Percentiles rank a stretch among this genome's conserved stretches.
phyloP scores from a whole-genome alignment of 805 yeast genomes.

The Candida berthetii region DNA sequence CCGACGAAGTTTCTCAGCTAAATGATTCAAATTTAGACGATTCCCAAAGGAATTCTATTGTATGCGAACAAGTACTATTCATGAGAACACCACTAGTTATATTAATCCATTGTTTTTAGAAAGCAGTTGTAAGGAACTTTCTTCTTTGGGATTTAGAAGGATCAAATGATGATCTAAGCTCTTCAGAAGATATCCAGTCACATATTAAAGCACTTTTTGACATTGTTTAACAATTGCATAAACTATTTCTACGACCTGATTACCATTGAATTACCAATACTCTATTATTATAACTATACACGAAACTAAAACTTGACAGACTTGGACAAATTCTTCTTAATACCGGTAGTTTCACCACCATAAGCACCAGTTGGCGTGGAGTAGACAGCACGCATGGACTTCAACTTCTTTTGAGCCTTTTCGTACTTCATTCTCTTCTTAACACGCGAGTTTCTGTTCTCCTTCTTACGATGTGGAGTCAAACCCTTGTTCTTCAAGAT shows the following conservation, averaged over 20 bases:
- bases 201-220: no score
- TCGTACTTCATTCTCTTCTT: slow-evolving; percentile 98
- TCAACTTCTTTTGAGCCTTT: slow-evolving; percentile 87
- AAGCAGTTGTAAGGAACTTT: slow-evolving; percentile 10
- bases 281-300: no score
- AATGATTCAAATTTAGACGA: no score
- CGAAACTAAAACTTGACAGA: slow-evolving; percentile 58
- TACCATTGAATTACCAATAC: no score
- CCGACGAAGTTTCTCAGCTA: no score
- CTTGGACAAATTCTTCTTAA: slow-evolving; percentile 87
- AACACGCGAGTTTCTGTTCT: slow-evolving; percentile 91
- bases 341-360: slow-evolving; percentile 95
- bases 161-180: no score
- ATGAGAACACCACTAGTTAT: no score
- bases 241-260: no score
- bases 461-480: slow-evolving; percentile 90
- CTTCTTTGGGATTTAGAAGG: slow-evolving; percentile 16
- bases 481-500: slow-evolving; percentile 95
- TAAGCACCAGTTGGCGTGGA: slow-evolving; percentile 71
- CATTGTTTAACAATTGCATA: no score
- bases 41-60: no score
- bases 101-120: not conserved
- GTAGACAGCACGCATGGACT: slow-evolving; percentile 87
- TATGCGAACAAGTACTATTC: no score
- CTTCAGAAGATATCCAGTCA: no score